Evolutionary conservation across 2,329 filamentous ascomycete species (phyloP).

Genomic region (Diaporthe sp.): DNA sequence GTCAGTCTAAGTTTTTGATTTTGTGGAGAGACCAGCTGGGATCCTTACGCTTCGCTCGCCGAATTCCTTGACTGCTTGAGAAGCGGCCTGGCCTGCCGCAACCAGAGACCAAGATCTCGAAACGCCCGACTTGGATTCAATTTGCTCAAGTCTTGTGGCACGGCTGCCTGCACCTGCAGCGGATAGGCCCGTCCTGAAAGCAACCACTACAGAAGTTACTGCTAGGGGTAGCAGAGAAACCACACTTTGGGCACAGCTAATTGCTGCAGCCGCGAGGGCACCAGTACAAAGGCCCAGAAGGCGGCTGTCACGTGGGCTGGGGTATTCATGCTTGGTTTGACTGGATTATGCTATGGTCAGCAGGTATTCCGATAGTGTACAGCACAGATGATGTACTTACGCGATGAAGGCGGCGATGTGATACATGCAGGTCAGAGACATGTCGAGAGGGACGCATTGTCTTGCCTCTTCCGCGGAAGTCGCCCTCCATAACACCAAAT

Average conservation of each 20-base stretch:
- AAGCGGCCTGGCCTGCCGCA: conserved; percentile 67
- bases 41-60: conserved; percentile 64
- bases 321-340: conserved; percentile 19
- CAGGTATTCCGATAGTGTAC: too few relatives aligned
- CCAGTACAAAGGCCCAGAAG: conserved; percentile 77
- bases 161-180: conserved; percentile 64
- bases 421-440: conserved; percentile 42
- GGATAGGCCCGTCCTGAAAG: conserved; percentile 75
- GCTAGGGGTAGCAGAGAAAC: conserved; percentile 73
- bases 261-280: conserved; percentile 74
- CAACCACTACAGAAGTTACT: conserved; percentile 74
- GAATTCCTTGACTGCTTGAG: conserved; percentile 67
- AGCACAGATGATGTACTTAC: not conserved
- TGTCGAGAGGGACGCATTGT: conserved; percentile 45
- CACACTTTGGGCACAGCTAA: conserved; percentile 73
- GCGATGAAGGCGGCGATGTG: conserved; percentile 21
- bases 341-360: not conserved
- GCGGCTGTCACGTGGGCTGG: not conserved
- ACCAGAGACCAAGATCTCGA: conserved; percentile 71
- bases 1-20: not conserved
- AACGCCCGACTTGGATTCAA: conserved; percentile 57
- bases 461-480: conserved; percentile 26
- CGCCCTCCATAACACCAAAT: conserved; percentile 44
- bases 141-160: conserved; percentile 52
- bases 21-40: not conserved